Evolutionary conservation across 495 filamentous ascomycete genomes (phyloP), one percentile per base, ranked within the genome.

Genomic region (Trichocladium antarcticum): DNA sequence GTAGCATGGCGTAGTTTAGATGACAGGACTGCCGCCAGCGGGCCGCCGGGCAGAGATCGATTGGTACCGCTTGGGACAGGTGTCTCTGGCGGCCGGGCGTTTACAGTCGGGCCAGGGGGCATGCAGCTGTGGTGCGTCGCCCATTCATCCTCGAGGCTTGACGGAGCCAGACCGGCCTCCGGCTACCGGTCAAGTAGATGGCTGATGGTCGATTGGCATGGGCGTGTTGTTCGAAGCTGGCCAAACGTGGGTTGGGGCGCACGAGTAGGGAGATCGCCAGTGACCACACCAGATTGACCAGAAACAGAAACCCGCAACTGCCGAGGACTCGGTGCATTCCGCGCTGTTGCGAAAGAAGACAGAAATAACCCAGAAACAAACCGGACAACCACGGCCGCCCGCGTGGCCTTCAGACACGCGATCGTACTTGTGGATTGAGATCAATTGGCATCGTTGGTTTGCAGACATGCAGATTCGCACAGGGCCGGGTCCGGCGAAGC

Each of bases 61-160:
- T 44, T 46, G 46, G 46, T 35, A 35, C 46, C 28, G 42, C 34
- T 49, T 54, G 42, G 40, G 34, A 54, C 52, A 46, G 41, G 41
- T 54, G 52, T 49, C 46, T 14, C n/a, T 29, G 8, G 29, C 11
- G 42, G 48, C 29, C 48, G 49, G 44, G 42, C 38, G 38, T 48
- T 27, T 42, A 49, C 53, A 56, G 48, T 38, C 53, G 53, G 36
- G 28, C 32, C 44, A 41, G 49, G 37, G 45, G 40, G 34, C 19
- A 28, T 5, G 31, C 42, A 24, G 47, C 15, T 55, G 53, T 42
- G 31, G 47, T 51, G 53, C 38, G 24, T 17, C 22, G 36, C 42
- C n/a, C 35, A 12, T 51, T 40, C 35, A 44, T 39, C 47, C 53
- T 55, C 48, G 48, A 51, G 47, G 39, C 27, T 34, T 5, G 32